Evolutionary conservation across 345 rosid genomes (phyloP).

Genomic region (Moricandia moricandioides): DNA sequence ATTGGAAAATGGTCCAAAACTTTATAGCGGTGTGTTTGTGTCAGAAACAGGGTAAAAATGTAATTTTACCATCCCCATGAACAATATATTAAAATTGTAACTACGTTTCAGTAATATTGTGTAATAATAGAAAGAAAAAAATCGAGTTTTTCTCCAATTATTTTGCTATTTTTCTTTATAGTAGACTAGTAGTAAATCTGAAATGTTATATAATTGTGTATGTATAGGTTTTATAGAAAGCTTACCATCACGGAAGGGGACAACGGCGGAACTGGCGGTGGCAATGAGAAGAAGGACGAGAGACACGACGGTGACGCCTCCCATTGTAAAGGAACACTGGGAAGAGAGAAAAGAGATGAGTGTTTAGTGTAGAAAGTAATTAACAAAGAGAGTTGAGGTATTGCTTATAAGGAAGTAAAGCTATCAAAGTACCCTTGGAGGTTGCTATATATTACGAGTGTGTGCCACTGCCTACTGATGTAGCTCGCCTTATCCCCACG

Average conservation of each 20-base stretch:
- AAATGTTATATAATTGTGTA: background rate
- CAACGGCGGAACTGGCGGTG: conserved; percentile 22
- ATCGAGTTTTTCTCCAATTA: background rate
- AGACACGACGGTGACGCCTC: conserved; percentile 26
- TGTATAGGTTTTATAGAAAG: background rate
- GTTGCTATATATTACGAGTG: conserved; percentile 17
- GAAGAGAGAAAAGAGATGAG: background rate
- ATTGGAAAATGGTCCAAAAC: conserved; percentile 31
- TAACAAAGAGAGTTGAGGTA: conserved; percentile 10
- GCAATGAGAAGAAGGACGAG: conserved; percentile 28
- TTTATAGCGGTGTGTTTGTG: conserved; percentile 13
- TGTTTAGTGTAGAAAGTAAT: background rate
- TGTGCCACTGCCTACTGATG: conserved; percentile 22
- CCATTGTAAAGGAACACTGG: conserved; percentile 16
- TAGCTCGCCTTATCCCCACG: conserved; percentile 20
- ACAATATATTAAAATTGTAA: background rate
- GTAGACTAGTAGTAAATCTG: background rate
- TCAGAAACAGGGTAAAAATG: conserved; percentile 1
- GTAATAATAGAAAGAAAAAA: background rate
- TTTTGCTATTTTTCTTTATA: background rate
- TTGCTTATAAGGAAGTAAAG: conserved; percentile 21
- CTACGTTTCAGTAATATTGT: background rate
- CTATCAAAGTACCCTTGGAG: conserved; percentile 7
- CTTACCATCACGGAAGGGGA: conserved; percentile 35
- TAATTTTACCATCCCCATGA: background rate